These are phyloP conservation scores for Suhomyces taliae DNA, from an alignment of 1,139 yeast species.

Conservation along the genomic window DNA sequence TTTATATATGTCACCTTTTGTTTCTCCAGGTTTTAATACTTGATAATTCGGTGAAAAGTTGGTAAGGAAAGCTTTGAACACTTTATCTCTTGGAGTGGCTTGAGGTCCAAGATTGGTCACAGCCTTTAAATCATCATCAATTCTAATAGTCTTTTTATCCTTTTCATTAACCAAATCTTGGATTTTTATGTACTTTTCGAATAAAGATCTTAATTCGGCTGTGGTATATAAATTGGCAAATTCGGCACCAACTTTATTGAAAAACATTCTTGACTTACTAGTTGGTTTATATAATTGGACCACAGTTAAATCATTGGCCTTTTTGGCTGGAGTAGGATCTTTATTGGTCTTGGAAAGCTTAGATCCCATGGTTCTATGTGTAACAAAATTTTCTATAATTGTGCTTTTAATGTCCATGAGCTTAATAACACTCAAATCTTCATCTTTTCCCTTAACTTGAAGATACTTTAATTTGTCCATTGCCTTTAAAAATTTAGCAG, in stretches of 20 bases:
- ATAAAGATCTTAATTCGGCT: conserved; percentile 50
- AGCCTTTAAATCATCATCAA: conserved; percentile 48
- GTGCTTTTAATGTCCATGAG: conserved; percentile 46
- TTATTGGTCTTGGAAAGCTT: conserved; percentile 12
- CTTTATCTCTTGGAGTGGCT: conserved; percentile 50
- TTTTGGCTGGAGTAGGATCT: conserved; percentile 22
- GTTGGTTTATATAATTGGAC: conserved; percentile 56
- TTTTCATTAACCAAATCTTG: conserved; percentile 46
- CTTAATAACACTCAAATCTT: conserved; percentile 60
- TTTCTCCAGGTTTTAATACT: conserved; percentile 50
- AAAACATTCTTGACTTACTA: conserved; percentile 47
- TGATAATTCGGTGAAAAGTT: conserved; percentile 61
- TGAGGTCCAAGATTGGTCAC: conserved; percentile 25
- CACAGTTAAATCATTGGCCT: conserved; percentile 31
- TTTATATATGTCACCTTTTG: conserved; percentile 41
- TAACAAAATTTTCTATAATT: conserved; percentile 56
- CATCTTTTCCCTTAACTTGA: conserved; percentile 71
- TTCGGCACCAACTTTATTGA: conserved; percentile 43
- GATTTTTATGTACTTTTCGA: conserved; percentile 56
- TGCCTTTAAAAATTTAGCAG: conserved; percentile 78
- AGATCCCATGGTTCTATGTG: conserved; percentile 51
- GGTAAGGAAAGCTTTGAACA: conserved; percentile 48
- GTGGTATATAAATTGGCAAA: conserved; percentile 48
- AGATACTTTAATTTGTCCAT: conserved; percentile 75
- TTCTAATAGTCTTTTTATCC: conserved; percentile 50